Base-by-base conservation (phyloP, 2,329 filamentous ascomycete genomes). In the Botryotinia narcissicola region DNA sequence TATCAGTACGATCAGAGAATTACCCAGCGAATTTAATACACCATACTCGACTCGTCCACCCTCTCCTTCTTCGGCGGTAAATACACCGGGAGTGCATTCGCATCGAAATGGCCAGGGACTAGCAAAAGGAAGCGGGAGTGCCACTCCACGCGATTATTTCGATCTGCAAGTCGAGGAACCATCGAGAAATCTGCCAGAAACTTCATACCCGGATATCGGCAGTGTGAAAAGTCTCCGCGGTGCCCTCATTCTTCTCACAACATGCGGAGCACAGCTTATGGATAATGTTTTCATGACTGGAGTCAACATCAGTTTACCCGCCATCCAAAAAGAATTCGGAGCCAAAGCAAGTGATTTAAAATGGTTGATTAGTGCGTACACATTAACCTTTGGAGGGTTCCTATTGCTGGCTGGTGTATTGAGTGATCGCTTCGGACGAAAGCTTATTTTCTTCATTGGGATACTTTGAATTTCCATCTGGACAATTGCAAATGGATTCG, bases 201-300 rank as follows among this genome's bases (percentile, higher is more conserved):
- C 48, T 44, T 59, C 61, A 42, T 72, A 72, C 54, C 70, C 70
- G 9, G 70, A 72, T 60, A 46, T 44, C 42, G 82, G 82, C 29
- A 80, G 78, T 1, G 77, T 84, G 20, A 77, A 72, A 5, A 84
- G 82, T 18, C 83, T 83, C 81, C 79, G 81, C 60, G 83, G 83
- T 1, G 78, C 78, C 10, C 74, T 83, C 74, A 81, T 84, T 40
- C 76, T 84, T 46, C 72, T 83, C 32, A 81, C 82, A 32, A 84
- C 83, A 5, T 83, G 82, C 42, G 83, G 83, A 62, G 82, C 83
- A 10, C 83, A 84, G 66, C 80, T 84, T 54, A 80, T 84, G 63
- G 83, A 84, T 70, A 84, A 84, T 74, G 82, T 84, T 25, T 84
- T 84, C 75, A 84, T 84, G 82, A 83, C 82, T 2, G 81, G 81